These are phyloP conservation scores for Apophysomyces ossiformis DNA, from an alignment of 371 early-diverging fungal species.

Conservation along the genomic window DNA sequence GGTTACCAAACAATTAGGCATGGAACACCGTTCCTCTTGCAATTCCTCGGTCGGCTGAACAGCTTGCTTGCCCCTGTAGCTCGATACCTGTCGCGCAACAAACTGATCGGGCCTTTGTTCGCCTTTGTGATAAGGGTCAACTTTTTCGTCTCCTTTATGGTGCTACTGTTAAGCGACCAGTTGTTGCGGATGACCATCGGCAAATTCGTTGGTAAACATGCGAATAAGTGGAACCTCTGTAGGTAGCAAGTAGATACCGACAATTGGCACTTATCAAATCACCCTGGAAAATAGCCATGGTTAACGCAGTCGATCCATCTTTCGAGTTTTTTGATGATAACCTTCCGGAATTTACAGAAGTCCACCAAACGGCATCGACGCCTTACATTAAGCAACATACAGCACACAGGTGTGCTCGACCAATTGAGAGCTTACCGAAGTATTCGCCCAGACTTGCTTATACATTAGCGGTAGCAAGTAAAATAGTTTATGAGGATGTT, in stretches of 20 bases:
- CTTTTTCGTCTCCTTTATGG: constrained; percentile 46
- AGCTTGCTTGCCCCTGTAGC: constrained; percentile 33
- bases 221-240: constrained; percentile 33
- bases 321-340: constrained; percentile 29
- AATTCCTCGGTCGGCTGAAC: constrained; percentile 26
- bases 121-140: constrained; percentile 32
- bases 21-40: constrained; percentile 36
- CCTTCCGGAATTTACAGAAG: constrained; percentile 12
- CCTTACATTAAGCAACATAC: not conserved
- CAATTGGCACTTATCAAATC: not conserved
- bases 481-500: constrained; percentile 62
- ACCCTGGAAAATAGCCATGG: constrained; percentile 28
- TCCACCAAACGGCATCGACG: not conserved
- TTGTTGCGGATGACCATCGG: constrained; percentile 34
- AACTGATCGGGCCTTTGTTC: constrained; percentile 36
- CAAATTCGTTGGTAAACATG: constrained; percentile 37
- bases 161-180: constrained; percentile 42
- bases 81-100: constrained; percentile 26
- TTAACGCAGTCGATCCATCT: constrained; percentile 38
- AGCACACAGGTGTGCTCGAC: not conserved
- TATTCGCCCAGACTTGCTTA: constrained; percentile 60
- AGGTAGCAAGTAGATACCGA: not conserved
- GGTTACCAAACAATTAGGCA: constrained; percentile 42
- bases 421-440: constrained; percentile 15
- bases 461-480: constrained; percentile 54